Evolutionary conservation across 2,329 filamentous ascomycete genomes (phyloP).

Genomic region (Xylariomycetidae sp.): DNA sequence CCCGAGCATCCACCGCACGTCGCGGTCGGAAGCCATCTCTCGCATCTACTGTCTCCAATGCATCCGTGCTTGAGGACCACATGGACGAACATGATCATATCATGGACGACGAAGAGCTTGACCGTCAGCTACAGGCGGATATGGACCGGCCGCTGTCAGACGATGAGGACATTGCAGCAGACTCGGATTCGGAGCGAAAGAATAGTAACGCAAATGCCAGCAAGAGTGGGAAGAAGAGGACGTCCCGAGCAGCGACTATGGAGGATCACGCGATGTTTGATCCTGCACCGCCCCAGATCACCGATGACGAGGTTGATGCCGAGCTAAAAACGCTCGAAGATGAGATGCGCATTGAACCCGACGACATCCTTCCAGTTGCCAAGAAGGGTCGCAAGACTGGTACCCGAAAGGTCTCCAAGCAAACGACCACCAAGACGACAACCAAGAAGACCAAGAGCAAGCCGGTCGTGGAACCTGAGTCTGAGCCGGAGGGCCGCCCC

Average conservation of each 20-base stretch:
- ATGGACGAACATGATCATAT: no score
- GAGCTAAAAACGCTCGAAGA: constrained; percentile 44
- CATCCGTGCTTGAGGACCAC: constrained; percentile 29
- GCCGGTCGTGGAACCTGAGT: constrained; percentile 18
- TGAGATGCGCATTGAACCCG: constrained; percentile 38
- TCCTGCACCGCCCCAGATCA: constrained; percentile 35
- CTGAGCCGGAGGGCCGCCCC: no score
- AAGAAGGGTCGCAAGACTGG: constrained; percentile 50
- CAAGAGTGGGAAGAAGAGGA: constrained; percentile 29
- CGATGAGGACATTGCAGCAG: constrained; percentile 41
- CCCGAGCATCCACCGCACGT: constrained; percentile 36
- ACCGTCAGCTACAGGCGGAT: constrained; percentile 59
- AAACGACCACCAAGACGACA: no score
- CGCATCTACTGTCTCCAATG: constrained; percentile 39
- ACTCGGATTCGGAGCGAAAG: constrained; percentile 39
- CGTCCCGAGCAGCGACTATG: no score
- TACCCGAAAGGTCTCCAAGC: constrained; percentile 46
- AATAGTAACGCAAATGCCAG: constrained; percentile 28
- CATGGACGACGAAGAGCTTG: constrained; percentile 60
- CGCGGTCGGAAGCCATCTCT: constrained; percentile 41
- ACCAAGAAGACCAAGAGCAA: constrained; percentile 36
- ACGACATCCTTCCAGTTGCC: constrained; percentile 37
- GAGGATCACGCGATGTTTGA: constrained; percentile 48
- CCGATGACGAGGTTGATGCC: constrained; percentile 44
- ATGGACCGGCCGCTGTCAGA: constrained; percentile 52